Conservation (phyloP, 768 basidiomycete species). For the Thelephora ganbajun region DNA sequence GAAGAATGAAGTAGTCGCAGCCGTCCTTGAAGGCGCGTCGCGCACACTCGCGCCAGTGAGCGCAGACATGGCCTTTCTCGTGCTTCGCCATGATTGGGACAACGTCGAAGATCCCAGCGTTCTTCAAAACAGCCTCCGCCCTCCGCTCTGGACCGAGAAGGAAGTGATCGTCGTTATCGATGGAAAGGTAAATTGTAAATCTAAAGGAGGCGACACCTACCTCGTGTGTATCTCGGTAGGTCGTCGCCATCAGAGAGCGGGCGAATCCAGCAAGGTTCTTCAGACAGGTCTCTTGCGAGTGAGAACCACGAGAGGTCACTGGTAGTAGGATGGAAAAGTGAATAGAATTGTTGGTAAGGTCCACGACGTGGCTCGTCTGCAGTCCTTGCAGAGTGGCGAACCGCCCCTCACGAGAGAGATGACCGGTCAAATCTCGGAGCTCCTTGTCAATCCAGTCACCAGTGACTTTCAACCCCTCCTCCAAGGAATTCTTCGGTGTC, state of each 20-base stretch:
- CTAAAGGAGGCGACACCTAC: not conserved
- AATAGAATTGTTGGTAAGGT: slow-evolving; percentile 20
- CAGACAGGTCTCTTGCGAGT: slow-evolving; percentile 24
- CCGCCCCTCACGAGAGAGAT: slow-evolving; percentile 5
- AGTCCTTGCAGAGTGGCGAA: slow-evolving; percentile 12
- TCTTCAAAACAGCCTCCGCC: slow-evolving; percentile 16
- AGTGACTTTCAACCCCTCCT: slow-evolving; percentile 33
- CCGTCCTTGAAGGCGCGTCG: slow-evolving; percentile 30
- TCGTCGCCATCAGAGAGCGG: slow-evolving; percentile 29
- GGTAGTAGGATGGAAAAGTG: slow-evolving; percentile 43
- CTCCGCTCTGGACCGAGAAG: slow-evolving; percentile 14
- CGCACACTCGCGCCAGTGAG: slow-evolving; percentile 40
- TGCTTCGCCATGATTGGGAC: slow-evolving; percentile 22
- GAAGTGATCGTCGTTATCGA: slow-evolving; percentile 35
- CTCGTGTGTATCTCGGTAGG: slow-evolving; percentile 24
- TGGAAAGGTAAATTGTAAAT: slow-evolving; percentile 34
- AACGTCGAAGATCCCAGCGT: slow-evolving; percentile 24
- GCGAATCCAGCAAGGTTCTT: slow-evolving; percentile 28
- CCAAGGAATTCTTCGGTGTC: slow-evolving; percentile 26
- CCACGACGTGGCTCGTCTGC: slow-evolving; percentile 23
- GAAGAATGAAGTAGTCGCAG: slow-evolving; percentile 36
- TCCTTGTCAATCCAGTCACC: slow-evolving; percentile 32
- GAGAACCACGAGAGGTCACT: slow-evolving; percentile 35
- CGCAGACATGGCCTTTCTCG: slow-evolving; percentile 34
- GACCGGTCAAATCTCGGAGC: slow-evolving; percentile 15